A percentile compares a stretch with the other conserved stretches of the same genome.
Conservation (phyloP, 345 rosid genomes). For the Microcos paniculata region DNA sequence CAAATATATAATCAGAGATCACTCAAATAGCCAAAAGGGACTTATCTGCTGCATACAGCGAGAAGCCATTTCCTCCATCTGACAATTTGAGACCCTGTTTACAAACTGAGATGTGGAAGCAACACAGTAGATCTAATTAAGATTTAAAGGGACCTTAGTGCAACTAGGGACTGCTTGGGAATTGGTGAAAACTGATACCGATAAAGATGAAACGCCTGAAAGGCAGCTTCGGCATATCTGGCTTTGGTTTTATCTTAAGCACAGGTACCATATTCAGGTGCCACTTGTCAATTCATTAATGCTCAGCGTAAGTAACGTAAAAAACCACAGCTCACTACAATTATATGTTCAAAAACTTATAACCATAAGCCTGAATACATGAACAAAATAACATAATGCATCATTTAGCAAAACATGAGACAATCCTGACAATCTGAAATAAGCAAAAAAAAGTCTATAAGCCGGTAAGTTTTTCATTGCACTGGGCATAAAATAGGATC, state of each 20-base stretch:
- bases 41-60: neutral
- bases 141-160: neutral
- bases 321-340: neutral
- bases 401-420: neutral
- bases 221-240: neutral
- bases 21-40: neutral
- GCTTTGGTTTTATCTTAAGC: neutral
- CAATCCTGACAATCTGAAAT: neutral
- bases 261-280: neutral
- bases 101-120: neutral
- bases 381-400: neutral
- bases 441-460: neutral
- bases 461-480: neutral
- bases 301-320: neutral
- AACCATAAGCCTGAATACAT: neutral
- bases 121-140: neutral
- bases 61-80: neutral
- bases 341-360: neutral
- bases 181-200: neutral
- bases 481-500: neutral
- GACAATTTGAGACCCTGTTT: neutral
- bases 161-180: neutral
- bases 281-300: neutral
- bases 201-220: slow-evolving; percentile 3
- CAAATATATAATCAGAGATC: neutral